Evolutionary conservation across 257 asterid species (phyloP).

Genomic region (Solanum habrochaites): DNA sequence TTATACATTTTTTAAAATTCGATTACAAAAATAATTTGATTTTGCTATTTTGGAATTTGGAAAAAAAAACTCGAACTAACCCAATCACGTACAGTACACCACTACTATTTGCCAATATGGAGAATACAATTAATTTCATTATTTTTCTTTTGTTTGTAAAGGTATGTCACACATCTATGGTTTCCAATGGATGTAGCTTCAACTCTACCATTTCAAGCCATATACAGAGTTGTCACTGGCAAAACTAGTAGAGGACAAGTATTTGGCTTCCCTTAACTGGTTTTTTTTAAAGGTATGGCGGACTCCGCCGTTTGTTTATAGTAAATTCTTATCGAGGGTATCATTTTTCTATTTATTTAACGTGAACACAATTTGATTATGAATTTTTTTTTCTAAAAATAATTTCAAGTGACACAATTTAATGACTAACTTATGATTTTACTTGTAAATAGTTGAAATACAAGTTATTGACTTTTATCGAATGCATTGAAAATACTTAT

Average conservation of each 20-base stretch:
- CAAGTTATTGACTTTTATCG: neutral
- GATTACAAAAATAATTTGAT: too few relatives aligned
- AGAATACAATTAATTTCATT: neutral
- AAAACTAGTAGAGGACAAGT: constrained; percentile 22
- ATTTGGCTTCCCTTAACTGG: constrained; percentile 82
- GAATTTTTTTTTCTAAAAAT: too few relatives aligned
- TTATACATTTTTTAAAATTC: too few relatives aligned
- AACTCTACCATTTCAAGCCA: constrained; percentile 69
- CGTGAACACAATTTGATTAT: too few relatives aligned
- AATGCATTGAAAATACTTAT: neutral
- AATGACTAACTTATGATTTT: neutral
- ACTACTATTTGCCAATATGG: neutral
- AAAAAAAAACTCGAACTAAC: fast-evolving
- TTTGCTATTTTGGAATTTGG: too few relatives aligned
- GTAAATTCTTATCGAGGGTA: constrained; percentile 86
- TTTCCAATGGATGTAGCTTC: constrained; percentile 90
- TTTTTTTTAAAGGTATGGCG: constrained; percentile 95
- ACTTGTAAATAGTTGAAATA: neutral
- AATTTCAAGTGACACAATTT: neutral
- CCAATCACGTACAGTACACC: too few relatives aligned
- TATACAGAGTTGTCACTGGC: constrained; percentile 43
- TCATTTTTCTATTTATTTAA: neutral
- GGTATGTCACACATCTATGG: constrained; percentile 55
- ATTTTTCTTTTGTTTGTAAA: neutral
- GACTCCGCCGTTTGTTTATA: constrained; percentile 87